phyloP scores from a whole-genome alignment of 495 filamentous ascomycete species.

The Podospora pseudocomata region DNA sequence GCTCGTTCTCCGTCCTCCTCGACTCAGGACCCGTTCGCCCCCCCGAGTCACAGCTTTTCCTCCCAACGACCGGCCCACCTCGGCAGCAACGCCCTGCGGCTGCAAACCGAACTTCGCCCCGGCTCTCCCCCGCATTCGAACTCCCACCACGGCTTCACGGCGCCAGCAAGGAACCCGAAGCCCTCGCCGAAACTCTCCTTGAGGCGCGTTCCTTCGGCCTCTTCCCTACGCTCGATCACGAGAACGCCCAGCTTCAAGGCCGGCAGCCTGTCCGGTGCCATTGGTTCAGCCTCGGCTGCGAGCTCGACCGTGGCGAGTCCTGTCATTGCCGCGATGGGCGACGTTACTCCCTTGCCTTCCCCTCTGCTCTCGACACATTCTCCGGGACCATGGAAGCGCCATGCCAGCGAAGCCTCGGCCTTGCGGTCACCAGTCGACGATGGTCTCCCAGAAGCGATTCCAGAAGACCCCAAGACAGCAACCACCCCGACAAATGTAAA shows the following conservation, averaged over 20 bases:
- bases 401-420: conserved; percentile 33
- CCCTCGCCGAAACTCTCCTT: conserved; percentile 28
- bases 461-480: conserved; percentile 46
- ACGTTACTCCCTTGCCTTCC: conserved; percentile 90
- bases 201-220: conserved; percentile 39
- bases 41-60: conserved; percentile 17
- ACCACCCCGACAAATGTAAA: conserved; percentile 46
- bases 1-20: conserved; percentile 12
- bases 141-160: conserved; percentile 20
- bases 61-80: conserved; percentile 23
- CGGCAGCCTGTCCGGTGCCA: conserved; percentile 30
- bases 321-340: conserved; percentile 73
- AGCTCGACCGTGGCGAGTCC: conserved; percentile 53
- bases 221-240: conserved; percentile 42
- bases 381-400: conserved; percentile 63
- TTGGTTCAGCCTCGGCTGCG: conserved; percentile 38
- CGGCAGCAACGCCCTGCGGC: conserved; percentile 26
- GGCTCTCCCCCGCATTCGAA: conserved; percentile 28
- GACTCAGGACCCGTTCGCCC: conserved; percentile 13
- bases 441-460: conserved; percentile 43
- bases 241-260: conserved; percentile 49
- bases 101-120: conserved; percentile 37
- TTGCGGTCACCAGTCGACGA: conserved; percentile 34
- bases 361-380: conserved; percentile 71
- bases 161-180: conserved; percentile 27